Base-by-base conservation (phyloP, 306 rosid species). In the cucumber (Cucumis sativus) region DNA sequence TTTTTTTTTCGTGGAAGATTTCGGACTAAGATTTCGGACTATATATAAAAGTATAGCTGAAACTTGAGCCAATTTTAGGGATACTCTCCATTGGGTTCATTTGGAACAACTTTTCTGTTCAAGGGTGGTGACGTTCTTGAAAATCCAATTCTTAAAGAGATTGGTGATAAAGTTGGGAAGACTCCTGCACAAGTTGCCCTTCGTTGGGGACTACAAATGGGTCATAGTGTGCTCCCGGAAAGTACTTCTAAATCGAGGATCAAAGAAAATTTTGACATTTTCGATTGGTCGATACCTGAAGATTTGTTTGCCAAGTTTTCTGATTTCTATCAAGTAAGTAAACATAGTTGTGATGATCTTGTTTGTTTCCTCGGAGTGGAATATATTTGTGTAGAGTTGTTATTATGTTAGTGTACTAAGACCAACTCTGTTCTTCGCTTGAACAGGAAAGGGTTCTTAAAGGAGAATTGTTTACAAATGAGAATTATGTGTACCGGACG, bases 151-250 rank as follows among this genome's bases (percentile, higher is more conserved):
- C 45, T 89, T 40, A 83, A 45, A 14, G 82, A 40, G 49, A 64
- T 89, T 1, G 89, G 88, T 0, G 84, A 84, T 51, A 87, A 80
- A 66, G 76, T 91, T 37, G 90, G 90, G 21, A 91, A 84, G 80
- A 86, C 88, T 77, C 95, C 92, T 13, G 95, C 95, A 35, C 91
- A 91, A 83, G 90, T 91, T 45, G 91, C 92, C 75, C 85, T 91
- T 69, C 91, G 95, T 11, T 89, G 97, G 95, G 97, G 97, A 70
- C 87, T 88, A 74, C 92, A 91, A 78, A 88, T 61, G 88, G 91
- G 92, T 57, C 90, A 91, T 30, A 89, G 90, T 66, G 90, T 91
- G 79, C 89, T 91, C 73, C 97, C 96, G 20, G 89, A 89, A 83
- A 89, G 97, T 80, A 85, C 90, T 79, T 60, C 81, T 16, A 96